Percentiles rank a stretch among this genome's conserved stretches.
Conservation (phyloP, 1,284 basidiomycete genomes). For the Malassezia slooffiae region DNA sequence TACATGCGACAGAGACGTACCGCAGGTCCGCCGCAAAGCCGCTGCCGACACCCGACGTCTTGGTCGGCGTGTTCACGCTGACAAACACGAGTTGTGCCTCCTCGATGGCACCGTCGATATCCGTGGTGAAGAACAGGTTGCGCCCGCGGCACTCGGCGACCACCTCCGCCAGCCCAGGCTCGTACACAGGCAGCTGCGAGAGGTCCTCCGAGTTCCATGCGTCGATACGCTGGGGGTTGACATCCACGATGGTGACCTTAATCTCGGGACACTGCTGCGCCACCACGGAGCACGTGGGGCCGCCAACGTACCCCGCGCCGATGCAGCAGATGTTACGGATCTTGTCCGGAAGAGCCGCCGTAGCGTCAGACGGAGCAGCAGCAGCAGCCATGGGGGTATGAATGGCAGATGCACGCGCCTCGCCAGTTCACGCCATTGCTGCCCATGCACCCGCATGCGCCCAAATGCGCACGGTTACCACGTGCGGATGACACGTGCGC, state of each 20-base stretch:
- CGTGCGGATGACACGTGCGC: slow-evolving; percentile 1
- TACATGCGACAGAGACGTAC: slow-evolving; percentile 18
- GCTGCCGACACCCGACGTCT: slow-evolving; percentile 91
- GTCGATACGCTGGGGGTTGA: slow-evolving; percentile 85
- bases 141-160: slow-evolving; percentile 75
- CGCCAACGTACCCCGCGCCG: slow-evolving; percentile 84
- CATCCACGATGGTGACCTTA: slow-evolving; percentile 89
- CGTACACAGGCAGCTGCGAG: slow-evolving; percentile 69
- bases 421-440: too few relatives aligned
- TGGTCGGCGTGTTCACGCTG: slow-evolving; percentile 92
- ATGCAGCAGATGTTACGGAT: slow-evolving; percentile 50
- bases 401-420: too few relatives aligned
- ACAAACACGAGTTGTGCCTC: slow-evolving; percentile 71
- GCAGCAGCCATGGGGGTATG: too few relatives aligned
- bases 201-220: slow-evolving; percentile 69
- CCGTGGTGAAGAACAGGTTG: slow-evolving; percentile 94
- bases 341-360: slow-evolving; percentile 6
- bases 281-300: slow-evolving; percentile 75
- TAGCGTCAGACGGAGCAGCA: too few relatives aligned
- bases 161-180: slow-evolving; percentile 90
- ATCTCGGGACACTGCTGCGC: slow-evolving; percentile 90
- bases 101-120: slow-evolving; percentile 81
- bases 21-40: slow-evolving; percentile 87
- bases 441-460: too few relatives aligned
- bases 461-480: slow-evolving; percentile 2